These are phyloP conservation scores for Puccinia horiana DNA, from an alignment of 1,284 basidiomycete genomes.

Conservation along the genomic window DNA sequence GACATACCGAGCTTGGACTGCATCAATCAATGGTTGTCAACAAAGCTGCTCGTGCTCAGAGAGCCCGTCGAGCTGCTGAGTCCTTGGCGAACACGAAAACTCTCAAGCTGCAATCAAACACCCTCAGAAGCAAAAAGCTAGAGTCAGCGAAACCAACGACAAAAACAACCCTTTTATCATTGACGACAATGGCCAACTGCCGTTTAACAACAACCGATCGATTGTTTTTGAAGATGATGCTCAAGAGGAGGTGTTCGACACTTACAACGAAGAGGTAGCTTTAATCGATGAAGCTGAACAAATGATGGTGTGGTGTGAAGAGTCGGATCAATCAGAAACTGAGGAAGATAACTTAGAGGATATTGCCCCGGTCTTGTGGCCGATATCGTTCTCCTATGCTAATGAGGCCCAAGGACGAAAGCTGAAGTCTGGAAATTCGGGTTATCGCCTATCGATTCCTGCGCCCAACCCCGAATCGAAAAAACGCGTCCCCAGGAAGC, in stretches of 20 bases:
- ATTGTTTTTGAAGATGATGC: not conserved
- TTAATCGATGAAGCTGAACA: not conserved
- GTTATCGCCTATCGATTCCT: not conserved
- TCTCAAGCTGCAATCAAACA: too few species aligned
- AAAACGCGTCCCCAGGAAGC: not conserved
- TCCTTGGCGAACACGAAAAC: too few species aligned
- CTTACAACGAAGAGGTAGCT: not conserved
- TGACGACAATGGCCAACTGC: too few species aligned
- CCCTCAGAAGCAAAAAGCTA: not conserved
- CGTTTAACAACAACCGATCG: too few species aligned
- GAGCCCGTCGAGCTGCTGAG: not conserved
- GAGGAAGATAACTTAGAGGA: not conserved
- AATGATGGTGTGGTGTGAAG: slow-evolving; percentile 7
- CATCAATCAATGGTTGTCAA: slow-evolving; percentile 17
- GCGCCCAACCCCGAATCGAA: not conserved
- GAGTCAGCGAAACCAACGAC: not conserved
- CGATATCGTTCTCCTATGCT: not conserved
- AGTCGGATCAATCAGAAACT: not conserved
- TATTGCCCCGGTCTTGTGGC: not conserved
- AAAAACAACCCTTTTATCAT: not conserved
- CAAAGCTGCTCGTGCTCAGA: not conserved
- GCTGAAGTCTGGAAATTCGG: not conserved
- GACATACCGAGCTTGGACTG: too few species aligned
- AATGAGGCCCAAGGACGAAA: not conserved
- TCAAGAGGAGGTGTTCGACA: not conserved